Base-by-base conservation (phyloP, 768 basidiomycete species). In the Panaeolus cyanescens region DNA sequence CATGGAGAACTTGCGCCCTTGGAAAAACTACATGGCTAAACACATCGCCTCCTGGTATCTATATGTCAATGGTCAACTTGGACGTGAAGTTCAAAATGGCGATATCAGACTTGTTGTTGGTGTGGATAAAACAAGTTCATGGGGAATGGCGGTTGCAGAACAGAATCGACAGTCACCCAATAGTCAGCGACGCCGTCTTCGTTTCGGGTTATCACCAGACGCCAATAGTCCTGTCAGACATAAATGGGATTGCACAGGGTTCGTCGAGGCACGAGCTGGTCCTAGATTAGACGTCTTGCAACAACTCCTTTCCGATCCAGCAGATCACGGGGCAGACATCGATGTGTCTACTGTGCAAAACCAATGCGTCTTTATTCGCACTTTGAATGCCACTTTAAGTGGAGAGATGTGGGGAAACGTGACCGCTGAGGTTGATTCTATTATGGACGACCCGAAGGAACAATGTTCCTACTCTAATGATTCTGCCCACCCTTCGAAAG, bases 101-200 rank as follows among this genome's bases (percentile, higher is more conserved):
- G 58, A 59, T n/a, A 36, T 59, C 32, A 17, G 58, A n/a, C 42
- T 59, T 19, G 58, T 59, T 5, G 31, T 39, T 30, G 58, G 40
- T 30, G 13, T 22, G 15, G 40, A 59, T 34, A 59, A 59, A 34
- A 40, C 58, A 9, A 58, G 7, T 8, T 36, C 57, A 17, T 58
- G 57, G 57, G 57, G 57, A 6, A 42, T 58, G 22, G 36, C 57
- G 7, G 42, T 40, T 42, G 36, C 36, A 12, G 36, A n/a, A 37
- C 10, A 12, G 15, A n/a, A n/a, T 15, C 36, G n/a, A 17, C 36
- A 37, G 15, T 12, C 36, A 5, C 36, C n/a, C 15, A 37, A 37
- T 15, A 37, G 13, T 17, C 36, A 37, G 15, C 36, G 13, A 5
- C n/a, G 13, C n/a, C 36, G 36, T 15, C 36, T 37, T 37, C 36